Conservation (phyloP, 2,329 filamentous ascomycete genomes). For the Cladosporium velox region DNA sequence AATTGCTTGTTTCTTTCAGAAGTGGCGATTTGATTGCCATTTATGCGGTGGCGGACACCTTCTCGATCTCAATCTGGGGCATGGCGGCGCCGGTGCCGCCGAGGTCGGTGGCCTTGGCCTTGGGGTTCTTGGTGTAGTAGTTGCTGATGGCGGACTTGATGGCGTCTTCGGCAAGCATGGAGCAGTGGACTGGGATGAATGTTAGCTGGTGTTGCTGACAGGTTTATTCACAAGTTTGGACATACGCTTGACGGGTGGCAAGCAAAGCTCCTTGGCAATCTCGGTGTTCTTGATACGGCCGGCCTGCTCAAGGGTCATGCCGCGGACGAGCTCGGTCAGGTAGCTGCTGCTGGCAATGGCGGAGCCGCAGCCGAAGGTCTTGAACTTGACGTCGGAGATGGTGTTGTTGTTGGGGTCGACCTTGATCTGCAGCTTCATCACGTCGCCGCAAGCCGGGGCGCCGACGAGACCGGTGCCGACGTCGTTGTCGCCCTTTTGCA, state of each 20-base stretch:
- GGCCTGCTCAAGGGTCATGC: slow-evolving; percentile 95
- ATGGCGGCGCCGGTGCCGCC: slow-evolving; percentile 71
- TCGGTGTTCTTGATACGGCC: slow-evolving; percentile 93
- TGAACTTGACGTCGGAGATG: slow-evolving; percentile 95
- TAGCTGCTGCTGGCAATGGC: slow-evolving; percentile 96
- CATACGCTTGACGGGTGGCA: slow-evolving; percentile 81
- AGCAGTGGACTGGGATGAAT: slow-evolving; percentile 71
- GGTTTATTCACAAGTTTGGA: slow-evolving; percentile 42
- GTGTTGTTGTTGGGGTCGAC: slow-evolving; percentile 86
- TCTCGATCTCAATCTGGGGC: slow-evolving; percentile 65
- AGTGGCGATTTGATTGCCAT: neutral
- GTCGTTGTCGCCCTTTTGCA: slow-evolving; percentile 75
- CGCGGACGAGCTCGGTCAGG: slow-evolving; percentile 88
- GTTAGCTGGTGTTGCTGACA: slow-evolving; percentile 6
- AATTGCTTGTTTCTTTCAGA: neutral
- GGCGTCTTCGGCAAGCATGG: slow-evolving; percentile 87
- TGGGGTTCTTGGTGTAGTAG: slow-evolving; percentile 89
- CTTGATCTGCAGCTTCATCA: slow-evolving; percentile 92
- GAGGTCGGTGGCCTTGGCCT: slow-evolving; percentile 71
- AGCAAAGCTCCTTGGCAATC: slow-evolving; percentile 92
- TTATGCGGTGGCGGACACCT: slow-evolving; percentile 40
- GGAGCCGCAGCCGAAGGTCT: slow-evolving; percentile 93
- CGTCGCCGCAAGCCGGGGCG: slow-evolving; percentile 87
- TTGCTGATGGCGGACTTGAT: slow-evolving; percentile 91
- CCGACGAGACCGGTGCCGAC: slow-evolving; percentile 91